Evolutionary conservation across 257 asterid species (phyloP), one percentile per base, ranked within the genome.

Genomic region (Solanum pinnatisectum): DNA sequence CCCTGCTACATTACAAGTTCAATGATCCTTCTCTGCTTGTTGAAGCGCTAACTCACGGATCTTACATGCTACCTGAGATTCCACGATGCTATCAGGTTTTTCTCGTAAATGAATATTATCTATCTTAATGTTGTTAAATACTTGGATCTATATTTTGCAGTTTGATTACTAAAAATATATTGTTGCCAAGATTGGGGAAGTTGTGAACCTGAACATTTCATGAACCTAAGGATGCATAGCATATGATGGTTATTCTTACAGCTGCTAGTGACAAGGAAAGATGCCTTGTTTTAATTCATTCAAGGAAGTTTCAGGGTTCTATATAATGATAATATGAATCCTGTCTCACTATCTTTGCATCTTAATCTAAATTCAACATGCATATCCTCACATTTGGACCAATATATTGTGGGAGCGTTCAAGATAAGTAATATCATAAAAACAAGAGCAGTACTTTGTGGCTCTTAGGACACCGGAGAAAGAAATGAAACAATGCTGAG

Each of bases 71-170:
- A 16, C 95, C 96, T 2, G 97, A 94, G 87, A 91, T 96, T 88
- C 98, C 98, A 1, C 90, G 92, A 67, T 95, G 98, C 91, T 96
- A 95, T 87, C 99, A 96, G 98, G 99, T 96, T 70, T 20, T 16
- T 14, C 27, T 10, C 65, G 3, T 25, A 7, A 27, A 16, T 33
- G 25, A 40, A 40, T 22, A 44, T 35, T 40, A 81, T 46, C 4
- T 32, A 20, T 81, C 36, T 78, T 68, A 33, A 22, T 56, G 44
- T 15, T 30, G 3, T 46, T 5, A 30, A 30, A 3, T 30, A 81
- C 11, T 18, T 81, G 18, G 85, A 30, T 81, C 42, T 16, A 16
- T 46, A 0, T 49, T 32, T 81, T 77, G 23, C 14, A 74, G 36
- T 77, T 40, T 40, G 59, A 40, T 74, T 37, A 37, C 83, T 20